Base-by-base conservation (phyloP, 2,329 filamentous ascomycete genomes). In the Epichloe glyceriae region DNA sequence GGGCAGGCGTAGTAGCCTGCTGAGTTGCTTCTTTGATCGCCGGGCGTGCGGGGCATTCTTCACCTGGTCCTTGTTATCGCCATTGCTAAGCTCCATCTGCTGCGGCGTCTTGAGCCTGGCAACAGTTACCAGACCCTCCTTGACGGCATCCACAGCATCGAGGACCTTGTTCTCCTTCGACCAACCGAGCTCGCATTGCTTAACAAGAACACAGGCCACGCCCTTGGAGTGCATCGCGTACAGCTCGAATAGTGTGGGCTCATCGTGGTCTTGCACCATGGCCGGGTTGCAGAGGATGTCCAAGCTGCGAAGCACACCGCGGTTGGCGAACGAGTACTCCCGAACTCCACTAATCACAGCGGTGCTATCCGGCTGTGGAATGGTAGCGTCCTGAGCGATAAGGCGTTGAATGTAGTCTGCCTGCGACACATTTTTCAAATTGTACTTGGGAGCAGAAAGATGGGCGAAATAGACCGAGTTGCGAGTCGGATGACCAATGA, bases 391-490 rank as follows among this genome's bases (percentile, higher is more conserved):
- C 63, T 85, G 84, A 43, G 79, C 75, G 12, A 84, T 82, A 52
- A 96, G 75, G 55, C 84, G 84, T 64, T 85, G 80, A 57, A 96
- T 83, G 67, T 89, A 98, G 22, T 85, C 83, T 47, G 91, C 89
- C 71, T 98, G 93, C 26, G 86, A 86, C 67, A 96, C 79, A 56
- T 80, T 77, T 70, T 79, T 81, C 54, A 97, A 73, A 60, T 84
- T 87, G 72, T 98, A 97, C 68, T 88, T 88, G 19, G 93, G 93
- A 40, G 90, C 91, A 49, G 91, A 97, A 38, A 98, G 74, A 62
- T 97, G 91, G 47, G 96, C 82, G 70, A 98, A 95, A 72, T 96
- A 98, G 67, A 98, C 83, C 7, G 90, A 96, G 72, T 98, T 98
- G 56, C 93, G 83, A 2, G 91, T 97, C 11, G 94, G 93, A 62